A percentile compares a stretch with the other conserved stretches of the same genome.
Evolutionary conservation across 2,329 filamentous ascomycete species (phyloP).

Genomic region (Byssothecium circinans): DNA sequence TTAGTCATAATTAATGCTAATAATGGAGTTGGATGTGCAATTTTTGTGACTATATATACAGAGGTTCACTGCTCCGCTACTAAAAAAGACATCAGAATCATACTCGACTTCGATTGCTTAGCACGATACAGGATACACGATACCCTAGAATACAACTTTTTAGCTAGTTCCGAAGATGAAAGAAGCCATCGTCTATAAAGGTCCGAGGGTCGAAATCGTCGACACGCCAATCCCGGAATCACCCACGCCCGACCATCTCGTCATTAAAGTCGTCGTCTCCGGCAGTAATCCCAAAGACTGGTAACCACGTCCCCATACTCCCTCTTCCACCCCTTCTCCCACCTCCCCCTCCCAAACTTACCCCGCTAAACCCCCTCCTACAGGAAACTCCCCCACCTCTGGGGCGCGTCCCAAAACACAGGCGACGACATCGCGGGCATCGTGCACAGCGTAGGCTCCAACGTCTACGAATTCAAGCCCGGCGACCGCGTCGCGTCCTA

Average conservation of each 20-base stretch:
- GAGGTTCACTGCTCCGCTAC: no score
- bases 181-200: slow-evolving; percentile 7
- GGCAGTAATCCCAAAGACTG: slow-evolving; percentile 51
- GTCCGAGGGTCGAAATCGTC: slow-evolving; percentile 34
- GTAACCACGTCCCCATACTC: slow-evolving; percentile 20
- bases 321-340: neutral
- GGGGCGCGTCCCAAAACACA: slow-evolving; percentile 36
- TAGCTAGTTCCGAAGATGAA: no score
- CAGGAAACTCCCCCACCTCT: slow-evolving; percentile 22
- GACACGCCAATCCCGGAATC: slow-evolving; percentile 25
- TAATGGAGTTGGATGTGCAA: no score
- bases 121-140: no score
- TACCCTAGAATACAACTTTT: no score
- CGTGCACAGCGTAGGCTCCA: slow-evolving; percentile 55
- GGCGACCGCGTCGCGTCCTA: slow-evolving; percentile 60
- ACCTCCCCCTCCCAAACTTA: slow-evolving; percentile 47
- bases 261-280: slow-evolving; percentile 37
- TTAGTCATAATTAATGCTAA: no score
- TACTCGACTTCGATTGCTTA: no score
- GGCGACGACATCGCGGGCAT: slow-evolving; percentile 58
- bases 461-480: slow-evolving; percentile 57
- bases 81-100: no score
- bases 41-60: no score
- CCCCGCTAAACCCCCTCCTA: neutral
- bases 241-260: slow-evolving; percentile 22